A percentile compares a stretch with the other conserved stretches of the same genome.
Conservation (phyloP, 164 flowering plant species). For the Magnolia changhungtana region DNA sequence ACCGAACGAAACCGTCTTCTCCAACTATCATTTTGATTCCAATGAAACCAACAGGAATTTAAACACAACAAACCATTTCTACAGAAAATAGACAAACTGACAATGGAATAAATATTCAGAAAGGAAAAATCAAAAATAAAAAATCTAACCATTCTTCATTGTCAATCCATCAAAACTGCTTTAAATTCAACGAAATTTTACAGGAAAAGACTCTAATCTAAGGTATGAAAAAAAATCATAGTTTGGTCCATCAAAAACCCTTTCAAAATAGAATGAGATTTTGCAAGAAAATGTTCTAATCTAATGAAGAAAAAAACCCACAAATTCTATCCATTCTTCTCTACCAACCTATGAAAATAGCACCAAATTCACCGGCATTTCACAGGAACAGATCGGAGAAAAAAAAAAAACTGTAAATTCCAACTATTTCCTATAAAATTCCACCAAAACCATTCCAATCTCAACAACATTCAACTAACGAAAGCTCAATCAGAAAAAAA, state of each 20-base stretch:
- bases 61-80: neutral
- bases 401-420: too few species aligned
- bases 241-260: neutral
- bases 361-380: neutral
- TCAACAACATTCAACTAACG: neutral
- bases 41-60: neutral
- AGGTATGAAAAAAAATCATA: neutral
- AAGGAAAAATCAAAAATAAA: neutral
- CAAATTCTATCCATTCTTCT: neutral
- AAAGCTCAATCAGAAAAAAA: neutral
- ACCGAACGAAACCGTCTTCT: neutral
- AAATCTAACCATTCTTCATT: neutral
- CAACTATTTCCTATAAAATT: neutral
- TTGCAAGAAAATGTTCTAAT: neutral
- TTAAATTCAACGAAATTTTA: neutral
- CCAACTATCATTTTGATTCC: neutral
- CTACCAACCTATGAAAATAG: neutral
- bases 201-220: neutral
- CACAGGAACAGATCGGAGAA: neutral
- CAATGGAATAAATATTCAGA: neutral
- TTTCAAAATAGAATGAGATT: too few species aligned
- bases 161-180: neutral
- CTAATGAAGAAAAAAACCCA: too few species aligned
- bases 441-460: neutral
- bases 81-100: neutral